Evolutionary conservation across 2,329 filamentous ascomycete species (phyloP), one percentile per base, ranked within the genome.

Genomic region (Epichloe gansuensis): DNA sequence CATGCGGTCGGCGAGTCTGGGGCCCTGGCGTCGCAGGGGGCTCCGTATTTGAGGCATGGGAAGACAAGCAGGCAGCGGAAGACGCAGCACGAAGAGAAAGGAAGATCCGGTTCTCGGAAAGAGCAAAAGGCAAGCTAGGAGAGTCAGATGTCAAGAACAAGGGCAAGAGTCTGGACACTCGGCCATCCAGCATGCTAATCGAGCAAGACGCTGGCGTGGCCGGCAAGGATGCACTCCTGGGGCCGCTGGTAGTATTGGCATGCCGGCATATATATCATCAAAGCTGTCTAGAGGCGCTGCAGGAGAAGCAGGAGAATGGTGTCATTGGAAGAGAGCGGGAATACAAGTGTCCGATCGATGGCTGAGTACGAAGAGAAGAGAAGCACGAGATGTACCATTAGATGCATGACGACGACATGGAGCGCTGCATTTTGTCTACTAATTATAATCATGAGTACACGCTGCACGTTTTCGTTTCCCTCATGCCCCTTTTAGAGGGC

Each of bases 1-100:
- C 82, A 1, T 98, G 94, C 60, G 83, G 84, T 47, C 79, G 79
- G 47, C 76, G 90, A 6, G 78, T 89, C 2, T 98, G 93, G 91
- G 94, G 93, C 0, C 89, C 90, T 0, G 90, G 89, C 0, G 84
- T 89, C 0, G 63, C 67, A 3, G 85, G 87, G 0, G 77, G 80
- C 0, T 77, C 81, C 39, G 77, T 95, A 1, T 95, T 89, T 73
- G 82, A 87, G 49, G 83, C 83, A 1, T 97, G 89, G 89, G 82
- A 93, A 65, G 75, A 77, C 51, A 78, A 72, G 57, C 74, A 78
- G 58, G 68, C 68, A 1, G 59, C 66, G 1, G 76, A 80, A 50
- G 70, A 73, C 13, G 61, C 61, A 57, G 73, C 67, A 53, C 71
- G 73, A 60, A 69, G 66, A 56, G 71, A 72, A 53, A 67, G 63